These are phyloP conservation scores for Botrytis fragariae DNA, from an alignment of 2,329 filamentous ascomycete species.

Conservation along the genomic window DNA sequence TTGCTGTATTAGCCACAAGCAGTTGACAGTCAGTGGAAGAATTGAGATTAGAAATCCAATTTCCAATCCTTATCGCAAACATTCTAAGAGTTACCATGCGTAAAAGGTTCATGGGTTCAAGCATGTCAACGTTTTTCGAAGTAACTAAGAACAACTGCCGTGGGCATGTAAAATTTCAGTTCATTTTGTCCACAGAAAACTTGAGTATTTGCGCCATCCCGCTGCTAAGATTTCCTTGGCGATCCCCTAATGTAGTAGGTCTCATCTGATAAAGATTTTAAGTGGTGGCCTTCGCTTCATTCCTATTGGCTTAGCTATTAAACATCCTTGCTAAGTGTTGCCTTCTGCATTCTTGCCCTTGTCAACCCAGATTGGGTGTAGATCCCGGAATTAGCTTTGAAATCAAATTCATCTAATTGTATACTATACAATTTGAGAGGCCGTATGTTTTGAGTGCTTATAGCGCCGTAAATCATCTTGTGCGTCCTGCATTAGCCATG, in stretches of 20 bases:
- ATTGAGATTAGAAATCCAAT: not conserved
- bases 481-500: not conserved
- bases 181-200: not conserved
- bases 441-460: not conserved
- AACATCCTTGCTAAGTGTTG: not conserved
- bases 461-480: not conserved
- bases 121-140: not conserved
- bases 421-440: not conserved
- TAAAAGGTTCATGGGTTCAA: not conserved
- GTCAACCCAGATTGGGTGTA: not conserved
- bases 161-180: not conserved
- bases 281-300: not conserved
- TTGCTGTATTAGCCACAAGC: not conserved
- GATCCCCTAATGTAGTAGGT: conserved; percentile 2
- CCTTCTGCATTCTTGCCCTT: not conserved
- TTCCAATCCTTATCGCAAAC: not conserved
- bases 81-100: not conserved
- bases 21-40: not conserved
- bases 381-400: not conserved
- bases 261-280: not conserved
- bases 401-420: not conserved
- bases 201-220: conserved; percentile 6
- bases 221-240: conserved; percentile 8
- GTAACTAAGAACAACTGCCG: not conserved
- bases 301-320: not conserved